phyloP scores from a whole-genome alignment of 2,329 filamentous ascomycete genomes.

The Volutella citrinella region DNA sequence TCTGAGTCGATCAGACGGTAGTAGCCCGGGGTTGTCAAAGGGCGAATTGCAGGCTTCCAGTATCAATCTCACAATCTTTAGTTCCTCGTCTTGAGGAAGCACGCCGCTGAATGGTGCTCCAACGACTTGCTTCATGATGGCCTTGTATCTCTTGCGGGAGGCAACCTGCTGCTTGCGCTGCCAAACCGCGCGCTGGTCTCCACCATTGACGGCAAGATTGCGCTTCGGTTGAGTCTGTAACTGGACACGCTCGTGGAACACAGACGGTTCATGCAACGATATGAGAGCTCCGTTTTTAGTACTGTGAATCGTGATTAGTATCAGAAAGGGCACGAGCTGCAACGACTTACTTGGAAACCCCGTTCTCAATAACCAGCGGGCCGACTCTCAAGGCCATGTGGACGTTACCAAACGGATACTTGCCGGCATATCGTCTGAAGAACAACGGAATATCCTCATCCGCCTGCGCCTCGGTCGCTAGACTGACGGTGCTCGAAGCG shows the following conservation, averaged over 20 bases:
- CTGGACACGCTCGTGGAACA: slow-evolving; percentile 18
- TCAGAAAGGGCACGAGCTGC: background rate
- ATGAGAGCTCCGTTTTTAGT: slow-evolving; percentile 23
- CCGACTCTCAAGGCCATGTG: slow-evolving; percentile 40
- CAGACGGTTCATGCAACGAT: slow-evolving; percentile 21
- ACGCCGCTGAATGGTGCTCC: slow-evolving; percentile 33
- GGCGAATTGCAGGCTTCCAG: slow-evolving; percentile 20
- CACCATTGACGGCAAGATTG: slow-evolving; percentile 15
- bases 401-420: slow-evolving; percentile 36
- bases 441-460: slow-evolving; percentile 28
- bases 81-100: slow-evolving; percentile 21
- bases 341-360: slow-evolving; percentile 31
- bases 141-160: slow-evolving; percentile 31
- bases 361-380: slow-evolving; percentile 39
- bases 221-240: slow-evolving; percentile 16
- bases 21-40: slow-evolving; percentile 18
- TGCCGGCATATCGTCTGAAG: slow-evolving; percentile 26
- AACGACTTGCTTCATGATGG: slow-evolving; percentile 39
- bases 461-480: slow-evolving; percentile 13
- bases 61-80: slow-evolving; percentile 25
- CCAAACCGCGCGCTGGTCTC: slow-evolving; percentile 9
- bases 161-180: slow-evolving; percentile 9
- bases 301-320: slow-evolving; percentile 11
- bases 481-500: slow-evolving; percentile 11
- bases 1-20: slow-evolving; percentile 9